These are phyloP conservation scores for Pseudonitzschia pungens DNA, from an alignment of 108 stramenopile genomes.

Conservation along the genomic window DNA sequence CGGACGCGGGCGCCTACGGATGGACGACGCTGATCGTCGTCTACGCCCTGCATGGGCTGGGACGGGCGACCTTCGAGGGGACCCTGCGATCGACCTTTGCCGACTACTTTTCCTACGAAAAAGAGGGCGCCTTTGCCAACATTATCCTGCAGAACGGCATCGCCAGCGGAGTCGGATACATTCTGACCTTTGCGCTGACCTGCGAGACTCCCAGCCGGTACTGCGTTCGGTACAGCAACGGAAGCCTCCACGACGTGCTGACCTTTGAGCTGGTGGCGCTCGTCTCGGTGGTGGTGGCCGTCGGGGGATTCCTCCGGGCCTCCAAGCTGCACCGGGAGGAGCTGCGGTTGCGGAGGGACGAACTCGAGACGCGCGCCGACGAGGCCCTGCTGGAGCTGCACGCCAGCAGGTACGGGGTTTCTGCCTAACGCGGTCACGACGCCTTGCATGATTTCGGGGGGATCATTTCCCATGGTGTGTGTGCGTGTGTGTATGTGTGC, in stretches of 20 bases:
- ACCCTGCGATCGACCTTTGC: constrained; percentile 79
- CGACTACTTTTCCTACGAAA: constrained; percentile 70
- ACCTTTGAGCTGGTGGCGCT: constrained; percentile 58
- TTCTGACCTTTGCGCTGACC: constrained; percentile 43
- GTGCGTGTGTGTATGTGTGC: too few species aligned
- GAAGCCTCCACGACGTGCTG: constrained; percentile 61
- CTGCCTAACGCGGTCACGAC: too few species aligned
- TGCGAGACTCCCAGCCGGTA: constrained; percentile 40
- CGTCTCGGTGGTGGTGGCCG: constrained; percentile 52
- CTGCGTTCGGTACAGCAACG: constrained; percentile 63
- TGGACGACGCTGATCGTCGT: constrained; percentile 42
- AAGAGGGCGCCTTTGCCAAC: constrained; percentile 82
- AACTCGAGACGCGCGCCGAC: not conserved
- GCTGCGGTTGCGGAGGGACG: not conserved
- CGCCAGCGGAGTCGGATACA: constrained; percentile 68
- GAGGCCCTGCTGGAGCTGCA: not conserved
- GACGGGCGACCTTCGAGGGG: constrained; percentile 83
- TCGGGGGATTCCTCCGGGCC: constrained; percentile 64
- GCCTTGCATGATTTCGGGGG: too few species aligned
- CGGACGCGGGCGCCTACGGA: constrained; percentile 46
- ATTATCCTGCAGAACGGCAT: constrained; percentile 83
- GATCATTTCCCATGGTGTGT: too few species aligned
- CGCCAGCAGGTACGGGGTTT: not conserved
- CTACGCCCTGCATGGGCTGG: constrained; percentile 68
- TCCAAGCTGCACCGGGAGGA: constrained; percentile 14